Base-by-base conservation (phyloP, 1,139 yeast species). In the Nematodospora anomalae region DNA sequence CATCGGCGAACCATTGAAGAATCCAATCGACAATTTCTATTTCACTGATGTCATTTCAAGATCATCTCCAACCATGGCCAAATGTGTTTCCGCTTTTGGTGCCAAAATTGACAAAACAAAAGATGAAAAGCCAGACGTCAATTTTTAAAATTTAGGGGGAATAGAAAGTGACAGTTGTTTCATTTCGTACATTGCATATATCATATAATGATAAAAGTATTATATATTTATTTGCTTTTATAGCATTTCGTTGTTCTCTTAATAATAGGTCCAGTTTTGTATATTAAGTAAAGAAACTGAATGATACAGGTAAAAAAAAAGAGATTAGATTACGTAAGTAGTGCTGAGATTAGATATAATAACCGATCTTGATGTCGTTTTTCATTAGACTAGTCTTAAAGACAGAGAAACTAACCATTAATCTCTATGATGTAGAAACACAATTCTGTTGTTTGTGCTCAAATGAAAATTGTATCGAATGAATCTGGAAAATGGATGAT, bases 11-110 rank as follows among this genome's bases (percentile, higher is more conserved):
- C 72, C 72, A 44, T 74, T 79, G 57, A 74, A 76, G 62, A 79
- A 79, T 59, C 90, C 89, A 43, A 80, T 87, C 55, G 78, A 79
- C 47, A 84, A 87, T 77, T 87, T 84, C 62, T 87, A 86, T 72
- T 83, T 85, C 71, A 87, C 96, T 30, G 94, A 87, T 61, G 87
- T 84, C 46, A 83, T 87, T 51, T 83, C 95, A 26, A 78, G 95
- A 71, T 80, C 87, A 40, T 86, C 95, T 36, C 88, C 89, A 50
- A 86, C 95, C 27, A 86, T 87, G 95, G 95, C 95, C 37, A 83
- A 76, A 67, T 83, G 94, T 74, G 75, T 80, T 44, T 67, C 80
- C 37, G 64, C 82, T 38, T 80, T 80, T 55, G 87, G 87, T 42
- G 76, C 83, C 42, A 74, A 77, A 63, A 69, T 79, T 48, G 85